These are phyloP conservation scores for Endothia cerciana DNA, from an alignment of 2,329 filamentous ascomycete species.

Conservation along the genomic window DNA sequence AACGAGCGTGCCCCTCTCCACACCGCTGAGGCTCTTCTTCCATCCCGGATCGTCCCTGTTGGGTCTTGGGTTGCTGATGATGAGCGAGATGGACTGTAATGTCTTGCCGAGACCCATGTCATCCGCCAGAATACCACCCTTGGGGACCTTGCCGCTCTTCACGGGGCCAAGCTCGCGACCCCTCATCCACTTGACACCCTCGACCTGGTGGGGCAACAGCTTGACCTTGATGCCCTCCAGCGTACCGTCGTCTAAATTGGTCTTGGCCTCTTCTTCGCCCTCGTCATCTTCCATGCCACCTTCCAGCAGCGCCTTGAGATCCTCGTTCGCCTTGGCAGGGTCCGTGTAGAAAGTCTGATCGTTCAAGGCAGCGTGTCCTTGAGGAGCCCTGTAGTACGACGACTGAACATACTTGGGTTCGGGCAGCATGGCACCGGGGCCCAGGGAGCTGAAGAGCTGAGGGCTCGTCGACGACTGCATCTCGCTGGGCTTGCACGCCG, in stretches of 20 bases:
- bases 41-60: slow-evolving; percentile 60
- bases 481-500: slow-evolving; percentile 46
- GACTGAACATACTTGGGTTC: slow-evolving; percentile 40
- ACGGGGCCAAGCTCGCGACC: slow-evolving; percentile 86
- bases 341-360: slow-evolving; percentile 68
- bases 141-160: slow-evolving; percentile 80
- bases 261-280: slow-evolving; percentile 53
- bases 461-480: slow-evolving; percentile 36
- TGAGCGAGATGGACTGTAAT: slow-evolving; percentile 86
- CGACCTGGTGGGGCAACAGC: slow-evolving; percentile 89
- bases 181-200: slow-evolving; percentile 93
- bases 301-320: slow-evolving; percentile 81
- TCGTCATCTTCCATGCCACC: slow-evolving; percentile 78
- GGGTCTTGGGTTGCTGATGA: slow-evolving; percentile 80
- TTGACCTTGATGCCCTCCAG: slow-evolving; percentile 85
- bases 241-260: slow-evolving; percentile 50
- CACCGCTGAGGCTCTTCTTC: slow-evolving; percentile 69
- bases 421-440: slow-evolving; percentile 36
- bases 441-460: slow-evolving; percentile 53
- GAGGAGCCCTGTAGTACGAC: slow-evolving; percentile 24
- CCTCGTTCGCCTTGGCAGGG: slow-evolving; percentile 70
- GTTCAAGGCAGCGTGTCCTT: slow-evolving; percentile 33
- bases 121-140: slow-evolving; percentile 93
- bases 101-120: slow-evolving; percentile 99
- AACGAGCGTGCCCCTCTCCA: slow-evolving; percentile 83